Percentiles rank a stretch among this genome's conserved stretches.
phyloP scores from a whole-genome alignment of 306 rosid genomes.

The Morella rubra region DNA sequence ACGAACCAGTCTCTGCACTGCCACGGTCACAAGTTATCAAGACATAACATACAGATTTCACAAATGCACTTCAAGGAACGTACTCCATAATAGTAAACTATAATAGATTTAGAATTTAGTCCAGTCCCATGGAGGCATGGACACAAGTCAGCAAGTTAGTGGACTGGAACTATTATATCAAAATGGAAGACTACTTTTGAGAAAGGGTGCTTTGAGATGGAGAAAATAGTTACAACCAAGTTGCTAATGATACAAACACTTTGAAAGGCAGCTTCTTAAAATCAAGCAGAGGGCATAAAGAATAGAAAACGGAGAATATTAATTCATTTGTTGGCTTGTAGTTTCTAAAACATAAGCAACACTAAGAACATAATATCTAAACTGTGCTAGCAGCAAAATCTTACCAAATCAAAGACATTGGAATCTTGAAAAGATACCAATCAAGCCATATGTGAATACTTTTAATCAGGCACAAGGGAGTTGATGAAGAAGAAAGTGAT shows the following conservation, averaged over 20 bases:
- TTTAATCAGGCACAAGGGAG: not conserved
- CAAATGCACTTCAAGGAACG: not conserved
- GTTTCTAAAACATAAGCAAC: no score
- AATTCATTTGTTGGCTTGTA: not conserved
- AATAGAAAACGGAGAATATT: conserved; percentile 12
- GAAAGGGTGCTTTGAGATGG: not conserved
- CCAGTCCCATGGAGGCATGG: not conserved
- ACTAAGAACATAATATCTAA: no score
- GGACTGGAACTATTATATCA: not conserved
- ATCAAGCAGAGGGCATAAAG: not conserved
- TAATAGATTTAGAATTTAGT: not conserved
- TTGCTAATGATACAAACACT: no score
- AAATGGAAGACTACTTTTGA: not conserved
- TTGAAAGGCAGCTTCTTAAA: not conserved
- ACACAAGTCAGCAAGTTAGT: not conserved
- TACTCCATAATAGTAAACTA: not conserved
- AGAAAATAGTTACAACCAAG: not conserved
- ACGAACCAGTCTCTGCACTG: conserved; percentile 70
- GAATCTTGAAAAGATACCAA: not conserved
- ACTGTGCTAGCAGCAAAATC: no score
- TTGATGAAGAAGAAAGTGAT: not conserved
- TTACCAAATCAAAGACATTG: not conserved
- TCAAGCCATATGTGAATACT: not conserved
- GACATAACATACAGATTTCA: conserved; percentile 14
- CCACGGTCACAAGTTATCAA: conserved; percentile 42